A percentile compares a stretch with the other conserved stretches of the same genome.
These are phyloP conservation scores for Hirschioporus abietinus DNA, from an alignment of 768 basidiomycete genomes.

Conservation along the genomic window DNA sequence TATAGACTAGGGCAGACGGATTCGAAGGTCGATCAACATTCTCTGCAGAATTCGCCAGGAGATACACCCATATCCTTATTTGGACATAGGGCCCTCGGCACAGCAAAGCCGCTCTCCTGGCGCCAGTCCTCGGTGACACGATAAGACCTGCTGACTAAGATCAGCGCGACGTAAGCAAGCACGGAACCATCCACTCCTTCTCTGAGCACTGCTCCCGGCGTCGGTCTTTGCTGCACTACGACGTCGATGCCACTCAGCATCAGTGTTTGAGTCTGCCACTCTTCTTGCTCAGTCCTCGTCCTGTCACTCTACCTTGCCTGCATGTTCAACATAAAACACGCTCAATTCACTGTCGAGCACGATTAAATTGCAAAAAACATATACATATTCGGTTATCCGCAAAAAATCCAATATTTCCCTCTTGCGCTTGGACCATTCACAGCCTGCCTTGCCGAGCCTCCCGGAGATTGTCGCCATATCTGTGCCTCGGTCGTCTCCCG, in stretches of 20 bases:
- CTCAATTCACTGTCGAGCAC: background rate
- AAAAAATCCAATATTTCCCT: slow-evolving; percentile 1
- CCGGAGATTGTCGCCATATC: background rate
- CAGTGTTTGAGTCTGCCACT: background rate
- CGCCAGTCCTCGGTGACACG: background rate
- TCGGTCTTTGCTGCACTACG: background rate
- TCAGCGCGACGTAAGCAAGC: background rate
- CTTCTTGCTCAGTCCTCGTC: background rate
- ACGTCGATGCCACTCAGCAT: background rate
- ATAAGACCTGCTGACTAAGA: background rate
- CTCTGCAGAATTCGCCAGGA: background rate
- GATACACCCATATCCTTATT: background rate
- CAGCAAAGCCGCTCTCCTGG: background rate
- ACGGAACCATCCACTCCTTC: background rate
- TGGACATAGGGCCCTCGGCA: background rate
- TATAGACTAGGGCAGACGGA: background rate
- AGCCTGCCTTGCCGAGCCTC: background rate
- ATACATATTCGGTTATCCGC: background rate
- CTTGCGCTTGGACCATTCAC: background rate
- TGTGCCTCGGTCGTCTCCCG: background rate
- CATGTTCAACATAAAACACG: background rate
- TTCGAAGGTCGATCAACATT: background rate
- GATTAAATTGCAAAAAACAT: background rate
- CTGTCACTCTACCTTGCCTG: background rate
- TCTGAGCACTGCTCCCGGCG: background rate